These are phyloP conservation scores for Tetrastigma voinierianum DNA, from an alignment of 164 flowering plant genomes.

Conservation along the genomic window DNA sequence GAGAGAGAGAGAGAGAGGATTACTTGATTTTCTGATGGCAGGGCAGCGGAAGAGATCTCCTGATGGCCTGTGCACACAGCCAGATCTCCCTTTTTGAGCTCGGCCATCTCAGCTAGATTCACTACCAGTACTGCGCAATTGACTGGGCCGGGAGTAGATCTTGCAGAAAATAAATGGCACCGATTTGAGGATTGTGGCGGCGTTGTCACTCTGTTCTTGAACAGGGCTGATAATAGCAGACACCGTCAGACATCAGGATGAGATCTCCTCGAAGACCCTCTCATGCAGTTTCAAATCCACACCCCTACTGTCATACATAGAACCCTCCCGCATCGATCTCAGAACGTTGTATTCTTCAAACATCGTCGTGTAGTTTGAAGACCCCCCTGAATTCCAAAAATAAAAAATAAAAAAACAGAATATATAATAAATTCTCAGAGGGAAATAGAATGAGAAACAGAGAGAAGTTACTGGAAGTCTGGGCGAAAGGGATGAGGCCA, in stretches of 20 bases:
- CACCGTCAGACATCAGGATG: slow-evolving; percentile 56
- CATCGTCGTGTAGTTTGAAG: slow-evolving; percentile 42
- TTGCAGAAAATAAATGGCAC: slow-evolving; percentile 24
- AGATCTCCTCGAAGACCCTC: slow-evolving; percentile 39
- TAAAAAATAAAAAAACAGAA: background rate
- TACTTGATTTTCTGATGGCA: slow-evolving; percentile 56
- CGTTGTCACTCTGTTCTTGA: slow-evolving; percentile 21
- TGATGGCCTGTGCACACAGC: slow-evolving; percentile 52
- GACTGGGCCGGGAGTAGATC: slow-evolving; percentile 45
- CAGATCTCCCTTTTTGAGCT: slow-evolving; percentile 45
- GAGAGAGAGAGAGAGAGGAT: slow-evolving; percentile 10
- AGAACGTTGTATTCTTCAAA: slow-evolving; percentile 73
- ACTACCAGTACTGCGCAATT: slow-evolving; percentile 66
- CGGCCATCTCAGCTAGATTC: slow-evolving; percentile 50
- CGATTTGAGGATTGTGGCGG: background rate
- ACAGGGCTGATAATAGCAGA: slow-evolving; percentile 65
- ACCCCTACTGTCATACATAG: slow-evolving; percentile 74
- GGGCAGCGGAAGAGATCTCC: slow-evolving; percentile 48
- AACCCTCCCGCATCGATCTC: slow-evolving; percentile 67
- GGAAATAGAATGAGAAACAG: too few relatives aligned
- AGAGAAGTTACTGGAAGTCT: slow-evolving; percentile 33
- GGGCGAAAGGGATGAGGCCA: slow-evolving; percentile 73
- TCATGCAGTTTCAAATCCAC: slow-evolving; percentile 31
- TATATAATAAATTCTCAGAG: background rate
- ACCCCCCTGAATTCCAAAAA: slow-evolving; percentile 28